Conservation (phyloP, 345 rosid genomes). For the Barbarea vulgaris region DNA sequence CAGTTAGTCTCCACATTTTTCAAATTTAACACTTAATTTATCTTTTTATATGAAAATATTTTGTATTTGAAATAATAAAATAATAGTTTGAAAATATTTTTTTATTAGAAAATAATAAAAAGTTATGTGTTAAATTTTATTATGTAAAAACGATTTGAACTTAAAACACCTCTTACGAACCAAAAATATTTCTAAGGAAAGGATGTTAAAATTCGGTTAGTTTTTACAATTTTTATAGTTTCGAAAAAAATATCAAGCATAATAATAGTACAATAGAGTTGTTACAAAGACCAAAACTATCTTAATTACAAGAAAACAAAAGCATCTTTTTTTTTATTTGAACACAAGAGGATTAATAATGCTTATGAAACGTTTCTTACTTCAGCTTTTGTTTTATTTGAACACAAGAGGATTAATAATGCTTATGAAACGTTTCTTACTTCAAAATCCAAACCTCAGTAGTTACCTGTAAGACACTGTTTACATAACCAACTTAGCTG, state of each 20-base stretch:
- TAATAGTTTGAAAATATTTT: too few relatives aligned
- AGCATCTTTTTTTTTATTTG: background rate
- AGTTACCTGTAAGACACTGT: background rate
- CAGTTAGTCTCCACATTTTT: too few relatives aligned
- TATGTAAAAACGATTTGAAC: too few relatives aligned
- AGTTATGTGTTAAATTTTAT: too few relatives aligned
- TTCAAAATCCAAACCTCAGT: slow-evolving; percentile 4
- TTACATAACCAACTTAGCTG: slow-evolving; percentile 62
- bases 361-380: background rate
- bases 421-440: background rate
- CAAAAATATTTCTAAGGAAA: too few relatives aligned
- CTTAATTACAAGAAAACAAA: background rate
- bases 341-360: background rate
- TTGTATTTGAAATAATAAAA: too few relatives aligned
- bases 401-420: background rate
- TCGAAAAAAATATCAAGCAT: background rate
- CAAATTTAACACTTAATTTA: too few relatives aligned
- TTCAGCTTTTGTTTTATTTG: background rate
- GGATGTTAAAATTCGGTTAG: too few relatives aligned
- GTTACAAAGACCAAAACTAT: background rate
- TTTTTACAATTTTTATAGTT: too few relatives aligned
- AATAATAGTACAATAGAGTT: background rate
- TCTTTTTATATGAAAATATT: too few relatives aligned
- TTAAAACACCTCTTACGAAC: too few relatives aligned
- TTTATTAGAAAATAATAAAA: too few relatives aligned